Evolutionary conservation across 768 basidiomycete species (phyloP), one percentile per base, ranked within the genome.

Genomic region (Cystobasidium ongulense): DNA sequence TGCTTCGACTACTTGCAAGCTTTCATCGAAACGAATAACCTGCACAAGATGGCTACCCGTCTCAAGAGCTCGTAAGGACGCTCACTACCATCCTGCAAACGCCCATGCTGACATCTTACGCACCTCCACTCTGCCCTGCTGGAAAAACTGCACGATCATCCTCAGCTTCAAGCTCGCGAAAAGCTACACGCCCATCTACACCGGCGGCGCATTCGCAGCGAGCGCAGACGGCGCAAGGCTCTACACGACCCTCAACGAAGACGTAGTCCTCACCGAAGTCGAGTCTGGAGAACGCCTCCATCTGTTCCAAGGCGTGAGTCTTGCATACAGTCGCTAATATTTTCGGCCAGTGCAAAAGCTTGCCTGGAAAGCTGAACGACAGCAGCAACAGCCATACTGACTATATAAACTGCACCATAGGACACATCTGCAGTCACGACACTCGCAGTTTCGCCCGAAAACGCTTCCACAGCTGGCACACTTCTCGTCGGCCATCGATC

Each of bases 231-330:
- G 91, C 61, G 84, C 82, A 67, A 88, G 85, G 81, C 84, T 98
- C 36, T 85, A 92, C 64, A 92, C 92, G 41, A 93, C 92, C 76
- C 86, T 98, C 15, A 88, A 86, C 53, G 92, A 94, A 78, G 88
- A 92, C 74, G 88, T 90, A 5, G 80, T 97, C 21, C 82, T 94
- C 62, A 95, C 92, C 23, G 88, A 93, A 76, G 83, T 92, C n/a
- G 82, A 84, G 52, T 86, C 84, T 62, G 92, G 94, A 3, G 80
- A 82, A 61, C 85, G 88, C 74, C 86, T 96, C 38, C 92, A 89
- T 80, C 86, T 89, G 5, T 91, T 98, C 80, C 82, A 86, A 61
- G 89, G 91, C 71, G 94, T 97, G 80, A 80, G 91, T 86, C 23
- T 36, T 75, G 33, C 53, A 50, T 50, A 50, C 3, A 50, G 46